Base-by-base conservation (phyloP, 2,329 filamentous ascomycete genomes). In the Epichloe sylvatica region DNA sequence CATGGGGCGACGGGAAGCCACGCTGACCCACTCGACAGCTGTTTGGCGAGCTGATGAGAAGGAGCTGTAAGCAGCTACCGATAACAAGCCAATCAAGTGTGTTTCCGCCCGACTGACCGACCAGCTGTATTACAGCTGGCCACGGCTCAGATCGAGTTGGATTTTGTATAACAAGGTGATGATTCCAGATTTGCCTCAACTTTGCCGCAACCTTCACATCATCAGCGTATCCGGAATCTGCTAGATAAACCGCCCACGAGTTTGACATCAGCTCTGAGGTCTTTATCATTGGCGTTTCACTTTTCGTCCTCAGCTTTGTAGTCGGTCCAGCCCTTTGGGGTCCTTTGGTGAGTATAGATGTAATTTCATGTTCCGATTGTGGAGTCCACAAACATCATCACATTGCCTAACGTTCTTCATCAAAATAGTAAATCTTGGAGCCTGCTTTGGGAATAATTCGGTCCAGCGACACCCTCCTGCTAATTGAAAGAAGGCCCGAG, bases 181-280 rank as follows among this genome's bases (percentile, higher is more conserved):
- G 9, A n/a, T 13, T 23, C 23, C 11, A 44, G 7, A 37, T 13
- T 37, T 37, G 0, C 35, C 13, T n/a, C 35, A 37, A 13, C 13
- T n/a, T 30, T 11, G 25, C 3, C 25, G 8, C 8, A 30, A 39
- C 45, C 15, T 39, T 46, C 21, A 15, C 45, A 15, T 38, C 19
- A 21, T 46, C 35, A 38, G 45, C 19, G 38, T 25, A 23, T 34
- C 30, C 45, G 11, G 45, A n/a, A 23, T 21, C 35, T 13, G 17
- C 13, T 1, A 25, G 13, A 9, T 19, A 90, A 64, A 76, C 92
- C 62, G 77, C 79, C 50, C 66, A 70, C 13, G 83, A 91, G 53
- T 90, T 94, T 56, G 66, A 75, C 53, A 74, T 75, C 54, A 83
- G 82, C 0, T 73, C 75, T 47, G 68, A 84, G 39, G 74, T 91